Evolutionary conservation across 179 eudicot genomes (phyloP).

Genomic region (Corrigiola litoralis): DNA sequence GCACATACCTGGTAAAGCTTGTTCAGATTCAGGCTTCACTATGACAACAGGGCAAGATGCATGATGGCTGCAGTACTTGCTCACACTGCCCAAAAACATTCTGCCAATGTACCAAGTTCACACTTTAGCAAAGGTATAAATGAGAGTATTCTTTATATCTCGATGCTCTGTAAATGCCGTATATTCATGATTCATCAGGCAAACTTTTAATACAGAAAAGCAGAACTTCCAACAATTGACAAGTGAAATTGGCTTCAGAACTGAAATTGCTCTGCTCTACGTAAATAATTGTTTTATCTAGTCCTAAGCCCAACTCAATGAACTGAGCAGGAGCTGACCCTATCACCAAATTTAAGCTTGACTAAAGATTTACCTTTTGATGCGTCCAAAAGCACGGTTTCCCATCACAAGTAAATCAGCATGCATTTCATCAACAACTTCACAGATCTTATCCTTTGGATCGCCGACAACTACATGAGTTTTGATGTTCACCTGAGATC

Average conservation of each 20-base stretch:
- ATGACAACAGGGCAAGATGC: conserved; percentile 68
- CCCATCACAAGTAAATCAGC: conserved; percentile 89
- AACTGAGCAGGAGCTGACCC: neutral
- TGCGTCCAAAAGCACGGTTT: conserved; percentile 65
- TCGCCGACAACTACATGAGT: conserved; percentile 62
- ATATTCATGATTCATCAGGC: neutral
- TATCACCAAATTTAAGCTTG: neutral
- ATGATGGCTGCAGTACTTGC: conserved; percentile 71
- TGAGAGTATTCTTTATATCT: neutral
- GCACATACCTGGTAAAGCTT: conserved; percentile 31
- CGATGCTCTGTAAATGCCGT: neutral
- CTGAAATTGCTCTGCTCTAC: neutral
- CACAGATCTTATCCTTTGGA: conserved; percentile 81
- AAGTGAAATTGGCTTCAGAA: no score
- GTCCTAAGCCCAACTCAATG: no score
- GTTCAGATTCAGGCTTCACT: conserved; percentile 40
- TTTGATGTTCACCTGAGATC: conserved; percentile 42
- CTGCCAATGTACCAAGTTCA: conserved; percentile 26
- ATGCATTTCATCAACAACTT: conserved; percentile 56
- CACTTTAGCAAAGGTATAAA: conserved; percentile 1
- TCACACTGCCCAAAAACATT: conserved; percentile 79
- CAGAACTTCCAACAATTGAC: no score
- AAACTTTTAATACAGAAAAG: neutral
- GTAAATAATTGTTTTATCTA: no score
- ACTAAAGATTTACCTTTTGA: conserved; percentile 42